Evolutionary conservation across 2,329 filamentous ascomycete genomes (phyloP), one percentile per base, ranked within the genome.

Genomic region (Colletotrichum costaricense): DNA sequence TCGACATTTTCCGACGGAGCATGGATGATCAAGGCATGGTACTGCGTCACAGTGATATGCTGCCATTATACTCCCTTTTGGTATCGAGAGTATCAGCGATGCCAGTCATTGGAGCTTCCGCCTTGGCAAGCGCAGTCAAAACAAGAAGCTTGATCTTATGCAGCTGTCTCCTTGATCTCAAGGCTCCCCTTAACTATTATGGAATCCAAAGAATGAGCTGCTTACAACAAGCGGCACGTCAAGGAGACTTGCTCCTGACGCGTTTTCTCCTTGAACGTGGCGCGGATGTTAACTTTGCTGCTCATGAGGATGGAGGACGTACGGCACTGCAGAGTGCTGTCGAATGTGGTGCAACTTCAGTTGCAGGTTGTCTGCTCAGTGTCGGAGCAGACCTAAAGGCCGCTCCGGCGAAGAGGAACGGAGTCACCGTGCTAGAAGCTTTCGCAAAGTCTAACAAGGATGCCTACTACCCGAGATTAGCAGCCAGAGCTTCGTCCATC

Each of bases 31-130:
- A 4, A 28, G 28, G 28, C 28, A 28, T 28, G 28, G 4, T 28
- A 28, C 4, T 3, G 28, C 1, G 4, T 7, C 3, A 28, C 28
- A 7, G 6, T 28, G 30, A 11, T 9, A 9, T 9, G 2, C 30
- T 33, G 9, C 9, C 9, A 3, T 30, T 8, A 12, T 49, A 4
- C 16, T 2, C 2, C 0, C 5, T 38, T 26, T 19, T 33, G 57
- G 1, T 0, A 1, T 1, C 2, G 6, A 5, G 2, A 0, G 12
- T 8, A 0, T 24, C 2, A 24, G 22, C 22, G 22, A 24, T 2
- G 2, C 11, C 19, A 14, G 5, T 33, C 19, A n/a, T 63, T 4
- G 60, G 60, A 9, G 19, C 60, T 30, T 11, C 42, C 6, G 42
- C 11, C 1, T 38, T 22, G 22, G 22, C 22, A 22, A 22, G 22